Evolutionary conservation across 441 rosid genomes (phyloP).

Genomic region (Hypseocharis bilobata): DNA sequence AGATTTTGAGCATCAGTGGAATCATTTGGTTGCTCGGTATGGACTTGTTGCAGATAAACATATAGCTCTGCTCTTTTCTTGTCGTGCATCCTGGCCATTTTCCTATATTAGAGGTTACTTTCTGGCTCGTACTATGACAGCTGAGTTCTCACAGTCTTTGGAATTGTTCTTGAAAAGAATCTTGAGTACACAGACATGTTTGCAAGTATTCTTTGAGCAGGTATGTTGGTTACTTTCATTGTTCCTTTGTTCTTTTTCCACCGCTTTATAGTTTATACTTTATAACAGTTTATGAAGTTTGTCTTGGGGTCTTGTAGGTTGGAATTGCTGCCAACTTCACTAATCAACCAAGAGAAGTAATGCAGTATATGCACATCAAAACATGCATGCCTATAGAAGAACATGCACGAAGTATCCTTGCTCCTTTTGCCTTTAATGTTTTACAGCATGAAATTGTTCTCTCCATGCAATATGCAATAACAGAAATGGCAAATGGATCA

Average conservation of each 20-base stretch:
- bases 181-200: slow-evolving; percentile 46
- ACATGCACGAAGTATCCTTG: slow-evolving; percentile 59
- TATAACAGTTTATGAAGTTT: slow-evolving; percentile 4
- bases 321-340: slow-evolving; percentile 37
- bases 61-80: slow-evolving; percentile 53
- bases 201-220: slow-evolving; percentile 72
- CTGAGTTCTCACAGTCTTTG: slow-evolving; percentile 51
- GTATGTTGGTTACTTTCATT: slow-evolving; percentile 28
- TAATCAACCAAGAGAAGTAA: slow-evolving; percentile 31
- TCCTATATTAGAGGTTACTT: slow-evolving; percentile 53
- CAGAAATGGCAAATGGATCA: slow-evolving; percentile 77
- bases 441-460: slow-evolving; percentile 66
- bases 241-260: not conserved
- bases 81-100: slow-evolving; percentile 54
- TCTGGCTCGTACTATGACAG: slow-evolving; percentile 53
- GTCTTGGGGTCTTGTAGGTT: slow-evolving; percentile 36
- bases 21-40: slow-evolving; percentile 52
- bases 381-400: slow-evolving; percentile 81
- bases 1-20: slow-evolving; percentile 78
- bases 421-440: slow-evolving; percentile 64
- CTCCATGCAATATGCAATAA: slow-evolving; percentile 59
- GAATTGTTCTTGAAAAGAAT: slow-evolving; percentile 53
- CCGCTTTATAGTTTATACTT: not conserved
- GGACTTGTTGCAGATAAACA: slow-evolving; percentile 72
- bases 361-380: slow-evolving; percentile 44